phyloP scores from a whole-genome alignment of 2,329 filamentous ascomycete species.

The Pseudogymnoascus sp. region DNA sequence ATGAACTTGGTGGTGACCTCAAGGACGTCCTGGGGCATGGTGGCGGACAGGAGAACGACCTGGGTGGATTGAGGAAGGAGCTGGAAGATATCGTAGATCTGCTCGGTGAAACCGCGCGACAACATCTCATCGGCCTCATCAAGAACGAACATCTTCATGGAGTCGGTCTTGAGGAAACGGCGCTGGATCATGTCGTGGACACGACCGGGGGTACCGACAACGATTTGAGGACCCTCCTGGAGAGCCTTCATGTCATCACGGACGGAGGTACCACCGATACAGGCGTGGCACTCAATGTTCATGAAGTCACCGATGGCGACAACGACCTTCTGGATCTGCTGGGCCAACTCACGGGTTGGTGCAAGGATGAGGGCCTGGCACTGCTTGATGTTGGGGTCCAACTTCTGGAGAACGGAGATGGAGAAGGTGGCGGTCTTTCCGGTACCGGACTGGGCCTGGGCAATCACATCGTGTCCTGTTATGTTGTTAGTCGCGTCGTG shows the following conservation, averaged over 20 bases:
- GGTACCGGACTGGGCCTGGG: conserved; percentile 98
- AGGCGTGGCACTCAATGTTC: conserved; percentile 98
- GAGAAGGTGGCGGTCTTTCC: conserved; percentile 99
- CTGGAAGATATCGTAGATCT: conserved; percentile 99
- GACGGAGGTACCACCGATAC: conserved; percentile 96
- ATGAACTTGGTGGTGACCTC: conserved; percentile 99
- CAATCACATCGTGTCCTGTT: conserved; percentile 93
- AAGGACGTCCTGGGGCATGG: conserved; percentile 97
- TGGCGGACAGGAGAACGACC: conserved; percentile 95
- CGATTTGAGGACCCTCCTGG: conserved; percentile 90
- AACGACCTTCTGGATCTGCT: conserved; percentile 99
- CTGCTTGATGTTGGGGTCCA: conserved; percentile 88
- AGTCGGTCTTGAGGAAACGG: conserved; percentile 90
- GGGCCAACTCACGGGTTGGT: conserved; percentile 94
- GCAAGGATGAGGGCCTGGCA: conserved; percentile 98
- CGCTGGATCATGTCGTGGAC: conserved; percentile 99
- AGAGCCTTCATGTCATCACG: conserved; percentile 98
- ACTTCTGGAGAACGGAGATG: conserved; percentile 97
- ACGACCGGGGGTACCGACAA: conserved; percentile 96
- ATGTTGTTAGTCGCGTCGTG: conserved; percentile 18
- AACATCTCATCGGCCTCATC: conserved; percentile 99
- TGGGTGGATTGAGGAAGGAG: conserved; percentile 96
- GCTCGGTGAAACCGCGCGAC: conserved; percentile 98
- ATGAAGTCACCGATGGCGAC: conserved; percentile 99
- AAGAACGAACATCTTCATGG: conserved; percentile 99